These are phyloP conservation scores for Shiraia sp. DNA, from an alignment of 2,329 filamentous ascomycete species.

Conservation along the genomic window DNA sequence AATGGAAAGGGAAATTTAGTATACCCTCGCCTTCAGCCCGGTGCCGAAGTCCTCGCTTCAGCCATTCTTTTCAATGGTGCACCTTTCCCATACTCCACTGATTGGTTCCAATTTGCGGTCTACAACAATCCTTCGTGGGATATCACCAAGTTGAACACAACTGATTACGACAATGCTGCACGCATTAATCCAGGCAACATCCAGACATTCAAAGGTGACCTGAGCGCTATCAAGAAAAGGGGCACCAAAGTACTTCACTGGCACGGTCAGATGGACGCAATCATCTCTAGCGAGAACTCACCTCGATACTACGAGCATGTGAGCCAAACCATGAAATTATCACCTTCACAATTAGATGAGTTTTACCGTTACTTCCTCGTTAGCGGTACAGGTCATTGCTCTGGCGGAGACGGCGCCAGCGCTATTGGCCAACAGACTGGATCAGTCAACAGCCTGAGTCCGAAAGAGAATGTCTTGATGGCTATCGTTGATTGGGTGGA, in stretches of 20 bases:
- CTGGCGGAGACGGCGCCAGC: constrained; percentile 52
- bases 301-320: constrained; percentile 56
- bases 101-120: constrained; percentile 56
- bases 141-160: constrained; percentile 40
- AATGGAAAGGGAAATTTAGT: constrained; percentile 51
- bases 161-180: constrained; percentile 48
- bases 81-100: constrained; percentile 49
- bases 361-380: constrained; percentile 59
- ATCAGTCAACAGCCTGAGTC: constrained; percentile 33
- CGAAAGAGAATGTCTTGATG: constrained; percentile 51
- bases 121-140: constrained; percentile 52
- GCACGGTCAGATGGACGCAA: constrained; percentile 50
- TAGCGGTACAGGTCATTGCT: constrained; percentile 58
- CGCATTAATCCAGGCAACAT: constrained; percentile 44
- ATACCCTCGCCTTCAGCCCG: constrained; percentile 57
- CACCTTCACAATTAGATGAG: constrained; percentile 41
- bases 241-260: constrained; percentile 54
- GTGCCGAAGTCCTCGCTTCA: constrained; percentile 48
- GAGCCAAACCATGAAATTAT: constrained; percentile 47
- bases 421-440: constrained; percentile 34
- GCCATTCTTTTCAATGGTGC: constrained; percentile 44
- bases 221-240: constrained; percentile 39
- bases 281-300: constrained; percentile 52
- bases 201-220: constrained; percentile 49
- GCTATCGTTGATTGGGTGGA: constrained; percentile 56